phyloP scores from a whole-genome alignment of 75 land plant genomes.

The Sequoiadendron giganteum region DNA sequence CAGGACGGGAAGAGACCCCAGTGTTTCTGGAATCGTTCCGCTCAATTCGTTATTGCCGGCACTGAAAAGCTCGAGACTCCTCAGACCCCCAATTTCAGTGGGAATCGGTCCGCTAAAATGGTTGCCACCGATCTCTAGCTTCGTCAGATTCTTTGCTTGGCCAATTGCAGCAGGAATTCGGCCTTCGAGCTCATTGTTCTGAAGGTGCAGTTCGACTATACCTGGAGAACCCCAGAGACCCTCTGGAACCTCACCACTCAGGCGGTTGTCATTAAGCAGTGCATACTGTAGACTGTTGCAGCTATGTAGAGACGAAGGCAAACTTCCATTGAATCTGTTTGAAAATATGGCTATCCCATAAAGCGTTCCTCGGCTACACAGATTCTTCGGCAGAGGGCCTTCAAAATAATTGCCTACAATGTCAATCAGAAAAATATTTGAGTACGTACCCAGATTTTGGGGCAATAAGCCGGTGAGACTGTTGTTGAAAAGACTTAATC shows the following conservation, averaged over 20 bases:
- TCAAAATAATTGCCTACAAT: background rate
- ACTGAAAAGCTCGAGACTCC: background rate
- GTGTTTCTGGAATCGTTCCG: background rate
- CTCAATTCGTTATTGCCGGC: background rate
- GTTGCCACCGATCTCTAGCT: background rate
- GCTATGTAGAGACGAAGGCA: constrained; percentile 4
- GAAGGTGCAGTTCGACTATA: background rate
- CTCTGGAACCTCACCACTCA: constrained; percentile 33
- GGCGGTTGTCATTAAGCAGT: constrained; percentile 27
- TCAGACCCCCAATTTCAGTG: background rate
- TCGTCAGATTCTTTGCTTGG: background rate
- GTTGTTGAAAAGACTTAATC: constrained; percentile 23
- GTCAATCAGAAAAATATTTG: background rate
- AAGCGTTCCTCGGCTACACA: background rate
- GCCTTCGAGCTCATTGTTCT: background rate
- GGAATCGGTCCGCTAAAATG: background rate
- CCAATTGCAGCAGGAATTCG: background rate
- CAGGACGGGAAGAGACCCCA: constrained; percentile 9
- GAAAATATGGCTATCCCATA: background rate
- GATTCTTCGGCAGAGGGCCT: background rate
- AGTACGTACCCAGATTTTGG: background rate
- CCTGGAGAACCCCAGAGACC: constrained; percentile 21
- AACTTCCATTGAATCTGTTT: constrained; percentile 21
- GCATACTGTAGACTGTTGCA: constrained; percentile 17
- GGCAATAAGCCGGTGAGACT: constrained; percentile 30